Evolutionary conservation across 257 asterid genomes (phyloP).

Genomic region (Nicotiana obtusifolia): DNA sequence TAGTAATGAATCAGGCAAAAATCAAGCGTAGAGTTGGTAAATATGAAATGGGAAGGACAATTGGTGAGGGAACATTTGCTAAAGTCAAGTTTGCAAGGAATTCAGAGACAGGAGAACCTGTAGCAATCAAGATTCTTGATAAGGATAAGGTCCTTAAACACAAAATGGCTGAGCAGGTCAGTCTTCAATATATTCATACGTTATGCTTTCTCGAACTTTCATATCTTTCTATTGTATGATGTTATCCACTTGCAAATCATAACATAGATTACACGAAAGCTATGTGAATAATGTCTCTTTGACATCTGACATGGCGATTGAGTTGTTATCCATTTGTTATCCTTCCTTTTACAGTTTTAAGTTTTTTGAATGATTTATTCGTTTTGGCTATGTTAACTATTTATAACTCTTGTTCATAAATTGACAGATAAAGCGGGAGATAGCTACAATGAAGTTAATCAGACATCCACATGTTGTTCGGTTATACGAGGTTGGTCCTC

Average conservation of each 20-base stretch:
- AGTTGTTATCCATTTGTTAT: background rate
- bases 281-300: background rate
- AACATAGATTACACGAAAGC: background rate
- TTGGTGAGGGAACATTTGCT: conserved; percentile 95
- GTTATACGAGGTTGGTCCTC: conserved; percentile 54
- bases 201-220: background rate
- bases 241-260: background rate
- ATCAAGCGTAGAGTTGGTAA: conserved; percentile 73
- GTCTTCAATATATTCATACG: background rate
- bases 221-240: background rate
- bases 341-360: background rate
- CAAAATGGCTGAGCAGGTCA: conserved; percentile 94
- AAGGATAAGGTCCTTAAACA: conserved; percentile 91
- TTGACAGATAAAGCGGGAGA: conserved; percentile 80
- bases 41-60: conserved; percentile 88
- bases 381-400: background rate
- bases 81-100: conserved; percentile 85
- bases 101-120: conserved; percentile 67
- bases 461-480: conserved; percentile 82
- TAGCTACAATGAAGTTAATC: conserved; percentile 83
- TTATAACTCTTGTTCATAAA: background rate
- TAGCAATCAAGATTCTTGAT: conserved; percentile 84
- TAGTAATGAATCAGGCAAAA: conserved; percentile 55
- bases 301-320: background rate
- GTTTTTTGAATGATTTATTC: conserved; percentile 11